Evolutionary conservation across 2,329 filamentous ascomycete genomes (phyloP).

Genomic region (Penicillium sp.): DNA sequence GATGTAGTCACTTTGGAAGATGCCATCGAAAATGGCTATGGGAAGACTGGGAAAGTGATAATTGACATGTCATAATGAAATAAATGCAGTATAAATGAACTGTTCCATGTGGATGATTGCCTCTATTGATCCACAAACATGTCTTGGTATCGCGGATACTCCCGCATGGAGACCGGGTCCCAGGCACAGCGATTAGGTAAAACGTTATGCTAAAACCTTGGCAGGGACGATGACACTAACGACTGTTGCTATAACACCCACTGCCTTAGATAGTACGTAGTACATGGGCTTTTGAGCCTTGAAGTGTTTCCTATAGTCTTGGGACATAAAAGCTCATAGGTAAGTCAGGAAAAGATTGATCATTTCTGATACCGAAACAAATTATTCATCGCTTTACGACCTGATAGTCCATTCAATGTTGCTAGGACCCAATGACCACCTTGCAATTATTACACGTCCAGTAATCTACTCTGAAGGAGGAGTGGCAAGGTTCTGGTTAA

Average conservation of each 20-base stretch:
- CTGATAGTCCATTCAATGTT: background rate
- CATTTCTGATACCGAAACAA: background rate
- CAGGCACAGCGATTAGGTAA: background rate
- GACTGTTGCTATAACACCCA: background rate
- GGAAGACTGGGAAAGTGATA: constrained; percentile 6
- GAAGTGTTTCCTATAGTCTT: background rate
- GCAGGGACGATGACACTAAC: background rate
- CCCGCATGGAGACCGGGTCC: background rate
- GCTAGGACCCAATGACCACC: too few relatives aligned
- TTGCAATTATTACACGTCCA: background rate
- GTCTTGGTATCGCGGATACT: background rate
- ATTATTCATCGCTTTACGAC: background rate
- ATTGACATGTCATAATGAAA: constrained; percentile 9
- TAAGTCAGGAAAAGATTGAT: background rate
- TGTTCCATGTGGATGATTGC: background rate
- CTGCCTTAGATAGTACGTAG: background rate
- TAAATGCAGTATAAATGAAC: background rate
- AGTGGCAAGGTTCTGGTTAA: constrained; percentile 23
- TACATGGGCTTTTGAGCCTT: background rate
- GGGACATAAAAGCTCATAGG: background rate
- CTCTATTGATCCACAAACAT: background rate
- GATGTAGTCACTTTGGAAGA: constrained; percentile 10
- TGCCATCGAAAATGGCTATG: constrained; percentile 7
- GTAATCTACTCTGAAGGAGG: background rate
- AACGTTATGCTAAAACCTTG: background rate